Base-by-base conservation (phyloP, 768 basidiomycete species). In the Tulasnella sp. region DNA sequence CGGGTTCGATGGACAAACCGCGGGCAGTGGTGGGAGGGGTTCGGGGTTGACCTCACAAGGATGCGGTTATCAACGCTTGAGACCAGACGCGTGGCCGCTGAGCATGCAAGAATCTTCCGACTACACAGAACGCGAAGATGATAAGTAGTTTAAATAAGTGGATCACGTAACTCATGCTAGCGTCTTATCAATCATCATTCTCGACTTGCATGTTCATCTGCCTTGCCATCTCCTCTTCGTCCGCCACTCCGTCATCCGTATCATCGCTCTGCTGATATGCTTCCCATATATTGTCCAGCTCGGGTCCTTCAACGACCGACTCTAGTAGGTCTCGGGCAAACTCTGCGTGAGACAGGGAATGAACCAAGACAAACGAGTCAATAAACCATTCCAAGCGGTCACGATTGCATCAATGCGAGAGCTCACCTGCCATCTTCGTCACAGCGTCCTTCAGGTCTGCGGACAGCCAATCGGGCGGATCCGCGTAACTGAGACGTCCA, bases 401-500 rank as follows among this genome's bases (percentile, higher is more conserved):
- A 39, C 15, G 11, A n/a, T 16, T 75, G 23, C n/a, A 75, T 57
- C 46, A 37, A 61, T 46, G 37, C 10, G 15, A 18, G 23, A 26
- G 82, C 87, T 72, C 82, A 90, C 91, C 90, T 80, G 85, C 84
- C 44, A 89, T 83, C 37, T 83, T 82, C 80, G 86, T 86, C 57
- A 90, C 81, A 69, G 87, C 86, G 29, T 82, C 81, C 77, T 84
- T 86, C 20, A 84, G 82, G 70, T 85, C 82, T 20, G 78, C 77
- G 32, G 86, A 84, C 42, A 91, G 82, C 90, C 91, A 92, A 67
- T 88, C 86, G 20, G 91, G 91, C 15, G 88, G 85, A 70, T 90
- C 90, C 7, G 91, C 90, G 79, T 89, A 94, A 77, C 91, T 90
- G 70, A 95, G 84, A 79, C 93, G 87, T 51, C 93, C 92, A 76